These are phyloP conservation scores for Aspergillus affinis DNA, from an alignment of 495 filamentous ascomycete genomes.

Conservation along the genomic window DNA sequence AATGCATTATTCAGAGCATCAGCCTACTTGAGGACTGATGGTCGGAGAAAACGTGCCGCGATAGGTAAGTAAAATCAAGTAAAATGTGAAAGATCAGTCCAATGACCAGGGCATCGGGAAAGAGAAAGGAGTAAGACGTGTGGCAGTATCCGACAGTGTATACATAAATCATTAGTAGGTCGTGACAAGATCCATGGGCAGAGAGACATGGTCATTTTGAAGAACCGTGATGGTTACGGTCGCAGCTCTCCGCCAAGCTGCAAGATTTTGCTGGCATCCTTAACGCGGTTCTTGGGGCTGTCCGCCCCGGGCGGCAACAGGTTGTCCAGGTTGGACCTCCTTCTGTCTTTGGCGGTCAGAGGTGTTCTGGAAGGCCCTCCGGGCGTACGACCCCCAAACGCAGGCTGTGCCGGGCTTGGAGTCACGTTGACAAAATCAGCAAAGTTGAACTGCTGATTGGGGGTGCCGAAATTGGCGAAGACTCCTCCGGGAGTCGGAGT, in stretches of 20 bases:
- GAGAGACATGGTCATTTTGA: slow-evolving; percentile 12
- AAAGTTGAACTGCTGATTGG: slow-evolving; percentile 80
- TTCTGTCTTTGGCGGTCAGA: slow-evolving; percentile 53
- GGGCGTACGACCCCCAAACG: slow-evolving; percentile 65
- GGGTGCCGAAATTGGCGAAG: slow-evolving; percentile 58
- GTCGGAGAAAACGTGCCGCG: background rate
- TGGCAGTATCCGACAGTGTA: slow-evolving; percentile 28
- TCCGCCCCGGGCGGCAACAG: slow-evolving; percentile 53
- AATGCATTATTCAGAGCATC: slow-evolving; percentile 11
- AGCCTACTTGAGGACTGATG: background rate
- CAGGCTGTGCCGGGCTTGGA: slow-evolving; percentile 86
- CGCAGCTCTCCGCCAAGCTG: slow-evolving; percentile 48
- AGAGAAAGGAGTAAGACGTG: slow-evolving; percentile 21
- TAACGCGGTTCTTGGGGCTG: slow-evolving; percentile 32
- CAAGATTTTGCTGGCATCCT: slow-evolving; percentile 35
- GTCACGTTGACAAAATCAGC: slow-evolving; percentile 97
- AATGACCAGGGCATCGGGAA: slow-evolving; percentile 2
- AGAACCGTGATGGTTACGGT: slow-evolving; percentile 21
- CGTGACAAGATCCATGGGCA: slow-evolving; percentile 27
- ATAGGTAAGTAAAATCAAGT: background rate
- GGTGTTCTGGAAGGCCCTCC: slow-evolving; percentile 59
- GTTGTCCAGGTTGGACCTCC: slow-evolving; percentile 67
- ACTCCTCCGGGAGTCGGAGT: slow-evolving; percentile 77
- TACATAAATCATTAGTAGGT: slow-evolving; percentile 37
- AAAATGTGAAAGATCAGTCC: background rate